Base-by-base conservation (phyloP, 257 asterid species). In the Pogostemon cablin region DNA sequence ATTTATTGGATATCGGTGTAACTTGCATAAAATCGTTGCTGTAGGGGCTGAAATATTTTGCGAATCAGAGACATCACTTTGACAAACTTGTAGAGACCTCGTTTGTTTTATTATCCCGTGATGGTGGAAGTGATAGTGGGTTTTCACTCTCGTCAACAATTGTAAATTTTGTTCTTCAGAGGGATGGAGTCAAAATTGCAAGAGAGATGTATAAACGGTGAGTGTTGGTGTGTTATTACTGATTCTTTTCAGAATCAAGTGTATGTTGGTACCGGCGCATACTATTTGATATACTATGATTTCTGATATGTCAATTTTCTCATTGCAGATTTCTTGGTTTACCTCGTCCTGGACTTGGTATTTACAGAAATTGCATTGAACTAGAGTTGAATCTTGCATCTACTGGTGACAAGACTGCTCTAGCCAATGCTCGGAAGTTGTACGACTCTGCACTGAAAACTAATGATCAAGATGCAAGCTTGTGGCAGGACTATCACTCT, bases 271-370 rank as follows among this genome's bases (percentile, higher is more conserved):
- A 72, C 25, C 10, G 35, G 43, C 50, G 25, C 49, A 9, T 41
- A 42, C 43, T 56, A 11, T 32, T 32, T 61, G 42, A 54, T 11
- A 15, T n/a, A 9, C 59, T 55, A 46, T 41, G 69, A 66, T 59
- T 63, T 60, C 75, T 74, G 44, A 80, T 60, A 37, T 43, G 6
- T 46, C 49, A 34, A 53, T 63, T 38, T 5, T 47, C 55, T 52
- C 17, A 39, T 47, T 71, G 80, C 95, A 95, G 99, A 79, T 91
- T 81, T 78, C 87, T 95, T 47, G 82, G 85, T 55, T 83, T 89
- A 81, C 99, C 99, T 11, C 96, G 79, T 77, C 97, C 98, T 1
- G 99, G 99, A 48, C 90, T 89, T 63, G 74, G 83, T 37, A 9
- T 87, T 50, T 86, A 85, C 77, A 77, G 73, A 73, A 78, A 78